Base-by-base conservation (phyloP, 257 asterid genomes). In the Haberlea rhodopensis region DNA sequence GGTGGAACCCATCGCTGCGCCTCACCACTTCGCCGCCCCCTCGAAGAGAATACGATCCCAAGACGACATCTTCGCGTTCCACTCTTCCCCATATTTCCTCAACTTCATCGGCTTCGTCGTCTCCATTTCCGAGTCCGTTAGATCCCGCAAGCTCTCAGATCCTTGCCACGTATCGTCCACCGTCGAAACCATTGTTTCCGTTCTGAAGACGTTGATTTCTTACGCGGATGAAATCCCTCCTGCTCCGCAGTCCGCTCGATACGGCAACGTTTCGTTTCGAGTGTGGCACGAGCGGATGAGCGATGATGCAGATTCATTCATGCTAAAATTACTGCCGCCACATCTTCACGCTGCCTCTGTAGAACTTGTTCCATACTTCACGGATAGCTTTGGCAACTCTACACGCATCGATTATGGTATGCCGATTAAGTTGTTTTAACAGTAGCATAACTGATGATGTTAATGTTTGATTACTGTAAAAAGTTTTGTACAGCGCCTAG, bases 361-460 rank as follows among this genome's bases (percentile, higher is more conserved):
- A 29, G 85, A 80, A 34, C 77, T 80, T 51, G 85, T 71, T 56
- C 80, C 75, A 10, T 80, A 80, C 61, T 74, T 77, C 45, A 68
- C 78, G 26, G 85, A 80, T 63, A 71, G 85, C 68, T 80, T 80
- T 34, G 85, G 85, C 55, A 77, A 80, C 27, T 66, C 76, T n/a
- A 80, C 80, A 62, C 77, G 85, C 20, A 80, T 80, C 46, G 85
- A 80, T 32, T 80, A 77, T 23, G 85, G 85, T 80, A 34, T n/a
- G 16, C 45, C 4, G 4, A 34, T 34, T 34, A 8, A 9, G 45
- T 28, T n/a, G n/a, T 5, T 34, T 8, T 32, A 32, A 32, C 40
- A 32, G 40, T 32, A 32, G 40, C 13, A 32, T 32, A 32, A 32
- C 13, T 32, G 40, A 32, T 32, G 40, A 8, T 32, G 40, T 8